Conservation (phyloP, 305 asterid genomes). For the Euphrasia arctica region DNA sequence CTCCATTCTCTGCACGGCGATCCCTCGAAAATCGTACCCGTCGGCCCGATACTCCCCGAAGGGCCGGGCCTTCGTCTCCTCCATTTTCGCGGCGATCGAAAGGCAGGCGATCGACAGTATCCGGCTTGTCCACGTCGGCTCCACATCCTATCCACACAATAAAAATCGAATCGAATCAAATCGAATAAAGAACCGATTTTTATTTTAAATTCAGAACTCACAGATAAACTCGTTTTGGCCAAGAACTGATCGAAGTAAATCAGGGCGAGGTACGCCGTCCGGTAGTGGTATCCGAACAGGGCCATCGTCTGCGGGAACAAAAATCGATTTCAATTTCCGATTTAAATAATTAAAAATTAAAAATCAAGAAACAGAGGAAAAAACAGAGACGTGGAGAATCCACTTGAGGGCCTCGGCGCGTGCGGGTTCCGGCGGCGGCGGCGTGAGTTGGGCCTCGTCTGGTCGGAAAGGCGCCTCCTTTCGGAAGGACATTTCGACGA, state of each 20-base stretch:
- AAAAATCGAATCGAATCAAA: neutral
- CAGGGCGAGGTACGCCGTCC: constrained; percentile 35
- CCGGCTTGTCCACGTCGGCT: constrained; percentile 31
- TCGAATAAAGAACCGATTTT: neutral
- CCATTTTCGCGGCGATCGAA: constrained; percentile 59
- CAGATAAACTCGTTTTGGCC: constrained; percentile 25
- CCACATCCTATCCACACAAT: constrained; percentile 36
- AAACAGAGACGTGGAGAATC: constrained; percentile 43
- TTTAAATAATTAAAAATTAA: neutral
- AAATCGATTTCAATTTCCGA: neutral
- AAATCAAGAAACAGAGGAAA: neutral
- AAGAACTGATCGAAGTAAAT: constrained; percentile 38
- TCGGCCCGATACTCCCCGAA: constrained; percentile 29
- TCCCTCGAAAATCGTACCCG: constrained; percentile 29
- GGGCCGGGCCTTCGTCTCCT: constrained; percentile 32
- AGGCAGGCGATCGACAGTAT: constrained; percentile 48
- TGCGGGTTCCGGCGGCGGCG: constrained; percentile 22
- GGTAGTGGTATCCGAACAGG: constrained; percentile 31
- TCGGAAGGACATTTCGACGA: constrained; percentile 27
- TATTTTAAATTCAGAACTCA: constrained; percentile 12
- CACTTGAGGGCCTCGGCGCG: constrained; percentile 44
- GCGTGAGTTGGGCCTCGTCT: neutral
- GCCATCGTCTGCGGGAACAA: constrained; percentile 32
- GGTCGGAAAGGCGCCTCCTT: constrained; percentile 22
- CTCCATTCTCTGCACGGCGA: constrained; percentile 41